phyloP scores from a whole-genome alignment of 768 basidiomycete genomes.

The Pisolithus orientalis region DNA sequence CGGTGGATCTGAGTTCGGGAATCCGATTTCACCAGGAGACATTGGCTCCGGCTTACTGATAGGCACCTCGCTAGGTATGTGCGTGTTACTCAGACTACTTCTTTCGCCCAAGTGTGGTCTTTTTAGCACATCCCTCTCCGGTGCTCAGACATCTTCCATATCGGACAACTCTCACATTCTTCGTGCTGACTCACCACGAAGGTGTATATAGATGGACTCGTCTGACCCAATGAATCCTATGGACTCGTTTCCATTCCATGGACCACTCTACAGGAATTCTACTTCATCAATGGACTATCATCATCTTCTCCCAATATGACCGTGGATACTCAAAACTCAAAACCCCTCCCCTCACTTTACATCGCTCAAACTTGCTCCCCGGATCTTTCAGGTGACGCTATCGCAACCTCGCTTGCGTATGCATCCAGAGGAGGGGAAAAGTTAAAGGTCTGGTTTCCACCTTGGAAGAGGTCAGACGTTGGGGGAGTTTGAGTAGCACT shows the following conservation, averaged over 20 bases:
- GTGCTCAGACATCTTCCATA: slow-evolving; percentile 34
- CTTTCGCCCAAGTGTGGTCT: slow-evolving; percentile 4
- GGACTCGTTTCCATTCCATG: slow-evolving; percentile 20
- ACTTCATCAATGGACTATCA: slow-evolving; percentile 31
- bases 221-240: slow-evolving; percentile 19
- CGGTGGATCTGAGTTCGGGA: slow-evolving; percentile 55
- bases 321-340: slow-evolving; percentile 3
- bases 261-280: slow-evolving; percentile 27
- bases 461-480: slow-evolving; percentile 17
- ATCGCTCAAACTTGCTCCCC: slow-evolving; percentile 19
- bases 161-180: slow-evolving; percentile 52
- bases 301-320: slow-evolving; percentile 6
- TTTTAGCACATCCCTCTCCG: slow-evolving; percentile 18
- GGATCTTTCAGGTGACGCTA: slow-evolving; percentile 20
- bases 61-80: slow-evolving; percentile 53
- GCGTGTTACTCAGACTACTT: not conserved
- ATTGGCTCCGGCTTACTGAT: slow-evolving; percentile 57
- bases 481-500: slow-evolving; percentile 18
- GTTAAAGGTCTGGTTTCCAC: slow-evolving; percentile 29
- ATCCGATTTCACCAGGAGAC: slow-evolving; percentile 47
- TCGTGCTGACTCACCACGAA: slow-evolving; percentile 50
- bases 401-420: slow-evolving; percentile 21
- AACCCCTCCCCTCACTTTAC: slow-evolving; percentile 13
- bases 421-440: slow-evolving; percentile 20
- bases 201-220: slow-evolving; percentile 45